A percentile compares a stretch with the other conserved stretches of the same genome.
These are phyloP conservation scores for Meyerozyma athensensis DNA, from an alignment of 1,139 yeast genomes.

Conservation along the genomic window DNA sequence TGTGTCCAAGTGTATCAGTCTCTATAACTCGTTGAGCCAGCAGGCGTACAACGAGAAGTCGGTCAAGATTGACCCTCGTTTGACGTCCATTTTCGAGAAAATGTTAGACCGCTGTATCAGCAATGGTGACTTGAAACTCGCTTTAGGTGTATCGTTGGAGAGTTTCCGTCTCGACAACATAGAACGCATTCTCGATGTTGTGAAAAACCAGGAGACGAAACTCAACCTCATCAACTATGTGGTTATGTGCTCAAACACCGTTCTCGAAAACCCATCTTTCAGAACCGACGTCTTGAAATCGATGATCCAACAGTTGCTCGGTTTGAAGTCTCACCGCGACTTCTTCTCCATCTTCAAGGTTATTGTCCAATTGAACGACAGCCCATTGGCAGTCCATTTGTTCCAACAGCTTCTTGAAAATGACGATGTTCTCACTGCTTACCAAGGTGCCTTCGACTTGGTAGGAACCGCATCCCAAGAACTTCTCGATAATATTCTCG, in stretches of 20 bases:
- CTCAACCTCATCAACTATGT: constrained; percentile 67
- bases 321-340: constrained; percentile 66
- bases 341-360: constrained; percentile 76
- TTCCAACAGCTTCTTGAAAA: constrained; percentile 55
- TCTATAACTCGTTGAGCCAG: constrained; percentile 66
- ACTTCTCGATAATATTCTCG: constrained; percentile 59
- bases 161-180: constrained; percentile 82
- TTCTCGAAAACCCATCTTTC: constrained; percentile 55
- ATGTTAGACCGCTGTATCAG: constrained; percentile 80
- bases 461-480: constrained; percentile 94
- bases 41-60: constrained; percentile 39
- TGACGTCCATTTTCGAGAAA: constrained; percentile 69
- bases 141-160: constrained; percentile 88
- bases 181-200: constrained; percentile 45
- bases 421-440: constrained; percentile 54
- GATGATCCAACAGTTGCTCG: constrained; percentile 56
- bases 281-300: constrained; percentile 59
- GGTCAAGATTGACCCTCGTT: constrained; percentile 53
- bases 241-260: constrained; percentile 65
- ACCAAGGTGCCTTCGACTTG: constrained; percentile 93
- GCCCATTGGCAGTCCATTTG: constrained; percentile 59
- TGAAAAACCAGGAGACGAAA: constrained; percentile 43
- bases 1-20: constrained; percentile 86
- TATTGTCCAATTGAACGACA: constrained; percentile 82
- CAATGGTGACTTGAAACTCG: constrained; percentile 70